Percentiles rank a stretch among this genome's conserved stretches.
Conservation (phyloP, 208 protist species). For the Crithidia thermophila region DNA sequence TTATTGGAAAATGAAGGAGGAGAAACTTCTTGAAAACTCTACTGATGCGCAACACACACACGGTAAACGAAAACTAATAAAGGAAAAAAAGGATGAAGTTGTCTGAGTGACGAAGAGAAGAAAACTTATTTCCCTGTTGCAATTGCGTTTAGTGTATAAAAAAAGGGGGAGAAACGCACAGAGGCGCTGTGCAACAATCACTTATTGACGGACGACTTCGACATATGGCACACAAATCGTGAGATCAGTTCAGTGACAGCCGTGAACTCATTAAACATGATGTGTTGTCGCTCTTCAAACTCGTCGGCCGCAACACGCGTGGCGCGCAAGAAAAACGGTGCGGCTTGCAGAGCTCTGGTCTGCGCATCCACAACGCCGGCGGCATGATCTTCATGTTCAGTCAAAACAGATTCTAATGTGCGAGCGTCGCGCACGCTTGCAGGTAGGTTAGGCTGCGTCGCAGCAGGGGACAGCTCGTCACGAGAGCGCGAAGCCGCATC, state of each 20-base stretch:
- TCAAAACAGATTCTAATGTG: too few relatives aligned
- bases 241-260: constrained; percentile 27
- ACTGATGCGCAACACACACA: too few relatives aligned
- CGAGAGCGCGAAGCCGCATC: neutral
- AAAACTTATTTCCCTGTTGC: too few relatives aligned
- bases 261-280: constrained; percentile 28
- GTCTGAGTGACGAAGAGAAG: too few relatives aligned
- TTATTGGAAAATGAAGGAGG: neutral
- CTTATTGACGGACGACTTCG: constrained; percentile 1
- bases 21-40: too few relatives aligned
- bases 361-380: neutral
- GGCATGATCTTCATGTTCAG: neutral
- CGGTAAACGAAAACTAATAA: too few relatives aligned
- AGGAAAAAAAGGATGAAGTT: neutral
- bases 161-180: neutral
- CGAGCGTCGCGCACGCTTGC: neutral
- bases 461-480: neutral
- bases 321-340: constrained; percentile 18
- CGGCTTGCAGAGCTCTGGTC: neutral
- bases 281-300: constrained; percentile 25
- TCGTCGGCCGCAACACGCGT: constrained; percentile 21
- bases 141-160: too few relatives aligned
- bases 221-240: constrained; percentile 25
- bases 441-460: neutral
- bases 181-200: neutral